Base-by-base conservation (phyloP, 805 yeast genomes). In the Metschnikowia lunata region DNA sequence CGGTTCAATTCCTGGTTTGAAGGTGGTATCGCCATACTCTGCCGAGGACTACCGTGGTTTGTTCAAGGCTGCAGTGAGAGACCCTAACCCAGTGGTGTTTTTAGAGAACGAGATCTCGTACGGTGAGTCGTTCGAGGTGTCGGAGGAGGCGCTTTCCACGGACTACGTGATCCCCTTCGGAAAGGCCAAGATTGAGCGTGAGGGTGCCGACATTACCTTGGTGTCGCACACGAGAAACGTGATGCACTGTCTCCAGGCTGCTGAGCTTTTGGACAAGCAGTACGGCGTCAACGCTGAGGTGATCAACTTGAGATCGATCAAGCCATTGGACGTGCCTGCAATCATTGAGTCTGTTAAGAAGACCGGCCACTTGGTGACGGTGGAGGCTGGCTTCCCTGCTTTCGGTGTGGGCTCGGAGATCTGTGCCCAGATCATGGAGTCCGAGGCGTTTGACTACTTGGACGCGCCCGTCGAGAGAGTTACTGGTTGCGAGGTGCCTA, bases 401-500 rank as follows among this genome's bases (percentile, higher is more conserved):
- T 93, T 88, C 64, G 98, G 99, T 75, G 95, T 93, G 56, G 99
- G 99, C 63, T 88, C 97, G 43, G 99, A 93, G 78, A 87, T 93
- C 61, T 81, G 90, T 67, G 99, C 98, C 50, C 96, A 89, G 73
- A 77, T 93, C 64, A 89, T 93, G 97, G 99, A 93, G 75, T 82
- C 95, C 47, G 97, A 90, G 72, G 98, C 96, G 42, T 93, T 93
- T 57, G 99, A 93, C 72, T 88, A 89, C 80, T 80, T 93, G 64
- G 99, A 93, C 72, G 95, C 98, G 49, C 99, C 99, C 59, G 88
- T 93, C 56, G 95, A 85, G 75, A 88, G 99, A 79, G 91, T 90
- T 61, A 93, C 99, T 48, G 99, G 99, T 69, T 95, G 98, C 65
- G 99, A 93, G 75, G 97, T 90, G 29, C 99, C 99, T 70, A 93